Evolutionary conservation across 441 rosid species (phyloP), one percentile per base, ranked within the genome.

Genomic region (Syzygium syzygioides): DNA sequence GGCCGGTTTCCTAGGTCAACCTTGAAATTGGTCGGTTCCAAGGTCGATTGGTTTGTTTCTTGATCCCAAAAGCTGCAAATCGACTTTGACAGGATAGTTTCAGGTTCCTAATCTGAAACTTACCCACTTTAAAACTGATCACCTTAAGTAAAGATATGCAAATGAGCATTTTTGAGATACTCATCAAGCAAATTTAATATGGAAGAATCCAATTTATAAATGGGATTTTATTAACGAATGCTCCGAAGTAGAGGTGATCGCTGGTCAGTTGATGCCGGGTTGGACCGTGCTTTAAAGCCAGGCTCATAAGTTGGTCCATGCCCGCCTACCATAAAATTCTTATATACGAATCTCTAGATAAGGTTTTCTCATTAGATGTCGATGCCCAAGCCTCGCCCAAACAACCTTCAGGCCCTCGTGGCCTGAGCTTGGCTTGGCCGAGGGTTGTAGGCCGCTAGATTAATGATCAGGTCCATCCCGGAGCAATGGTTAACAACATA

Each of bases 401-500:
- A n/a, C 30, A 64, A 64, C 37, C 71, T 64, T 62, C 19, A n/a
- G 7, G 37, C 5, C 37, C 34, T 14, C 0, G 3, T n/a, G 11
- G 20, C 71, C 30, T 62, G 15, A 1, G 71, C 18, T 60, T 60
- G 2, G 34, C 68, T n/a, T 3, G 18, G 68, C 1, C 1, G 11
- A 11, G 20, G 20, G 30, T 15, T 7, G 23, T 3, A 0, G 12
- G 76, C 76, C 76, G 7, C 1, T 14, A 30, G 15, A 7, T 30
- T 7, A 13, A 55, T 55, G 57, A 55, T 30, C 0, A 15, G 0
- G 10, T 64, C 3, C 4, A 15, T 64, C 11, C 9, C 2, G 10
- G 4, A 30, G 41, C 5, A 15, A 64, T 0, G 0, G 4, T 9
- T 0, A 30, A 7, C 3, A 30, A 7, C 3, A 3, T 30, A 34